phyloP scores from a whole-genome alignment of 805 yeast species.

The Cyberlindnera veronae region DNA sequence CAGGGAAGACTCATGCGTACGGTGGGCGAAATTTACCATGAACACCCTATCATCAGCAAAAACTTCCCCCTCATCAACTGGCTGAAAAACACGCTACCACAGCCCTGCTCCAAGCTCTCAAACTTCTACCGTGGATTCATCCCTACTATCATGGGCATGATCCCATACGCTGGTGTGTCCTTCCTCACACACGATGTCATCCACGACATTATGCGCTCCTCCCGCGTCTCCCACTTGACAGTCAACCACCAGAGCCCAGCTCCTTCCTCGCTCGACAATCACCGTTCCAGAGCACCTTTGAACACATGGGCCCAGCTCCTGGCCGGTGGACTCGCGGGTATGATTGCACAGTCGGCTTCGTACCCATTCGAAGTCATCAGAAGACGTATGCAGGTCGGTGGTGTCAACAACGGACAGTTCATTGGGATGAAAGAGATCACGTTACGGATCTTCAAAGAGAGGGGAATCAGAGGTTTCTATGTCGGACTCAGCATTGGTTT shows the following conservation, averaged over 20 bases:
- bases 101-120: conserved; percentile 18
- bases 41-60: conserved; percentile 22
- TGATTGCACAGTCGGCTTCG: conserved; percentile 93
- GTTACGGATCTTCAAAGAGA: conserved; percentile 57
- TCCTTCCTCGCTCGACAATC: conserved; percentile 18
- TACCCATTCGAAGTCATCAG: conserved; percentile 95
- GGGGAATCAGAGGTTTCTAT: conserved; percentile 84
- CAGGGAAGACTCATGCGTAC: conserved; percentile 31
- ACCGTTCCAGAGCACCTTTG: conserved; percentile 55
- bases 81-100: conserved; percentile 22
- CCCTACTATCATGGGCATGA: conserved; percentile 92
- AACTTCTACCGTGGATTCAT: conserved; percentile 93
- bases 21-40: conserved; percentile 24
- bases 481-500: conserved; percentile 96
- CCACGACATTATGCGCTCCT: conserved; percentile 81
- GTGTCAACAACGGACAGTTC: conserved; percentile 58
- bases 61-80: conserved; percentile 21
- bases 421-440: conserved; percentile 53
- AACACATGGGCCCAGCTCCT: conserved; percentile 86
- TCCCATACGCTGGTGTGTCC: conserved; percentile 97
- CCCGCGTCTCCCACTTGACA: conserved; percentile 49
- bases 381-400: conserved; percentile 94
- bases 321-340: conserved; percentile 96
- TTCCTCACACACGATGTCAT: conserved; percentile 89
- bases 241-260: conserved; percentile 26